These are phyloP conservation scores for Ceratobasidium sp. DNA, from an alignment of 1,284 basidiomycete species.

Conservation along the genomic window DNA sequence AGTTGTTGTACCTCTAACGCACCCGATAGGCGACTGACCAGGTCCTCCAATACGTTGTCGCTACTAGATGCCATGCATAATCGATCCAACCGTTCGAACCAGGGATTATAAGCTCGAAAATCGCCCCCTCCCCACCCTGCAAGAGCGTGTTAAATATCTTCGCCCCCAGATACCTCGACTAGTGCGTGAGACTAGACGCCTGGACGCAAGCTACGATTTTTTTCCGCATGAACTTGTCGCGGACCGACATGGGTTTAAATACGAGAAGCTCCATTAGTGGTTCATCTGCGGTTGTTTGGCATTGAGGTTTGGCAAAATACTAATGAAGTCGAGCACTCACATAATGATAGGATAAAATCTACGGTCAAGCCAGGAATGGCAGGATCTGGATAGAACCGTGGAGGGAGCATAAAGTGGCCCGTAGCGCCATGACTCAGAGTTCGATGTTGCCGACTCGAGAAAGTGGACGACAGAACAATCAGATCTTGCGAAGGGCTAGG, in stretches of 20 bases:
- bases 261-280: slow-evolving; percentile 24
- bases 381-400: neutral
- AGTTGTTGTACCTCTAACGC: slow-evolving; percentile 24
- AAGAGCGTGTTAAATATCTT: slow-evolving; percentile 6
- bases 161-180: slow-evolving; percentile 27
- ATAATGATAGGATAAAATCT: slow-evolving; percentile 13
- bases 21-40: neutral
- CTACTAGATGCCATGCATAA: neutral
- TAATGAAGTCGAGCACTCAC: slow-evolving; percentile 4
- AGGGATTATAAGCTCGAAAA: neutral
- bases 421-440: too few species aligned
- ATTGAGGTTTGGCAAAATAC: too few species aligned
- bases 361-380: neutral
- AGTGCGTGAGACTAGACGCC: slow-evolving; percentile 21
- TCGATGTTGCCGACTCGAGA: neutral
- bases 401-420: neutral
- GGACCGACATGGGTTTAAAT: neutral
- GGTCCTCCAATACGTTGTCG: neutral
- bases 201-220: neutral
- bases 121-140: slow-evolving; percentile 16
- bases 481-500: neutral
- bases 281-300: slow-evolving; percentile 4
- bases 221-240: neutral
- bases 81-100: neutral
- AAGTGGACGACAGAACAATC: too few species aligned